A percentile compares a stretch with the other conserved stretches of the same genome.
Evolutionary conservation across 2,329 filamentous ascomycete genomes (phyloP).

Genomic region (Colletotrichum trifolii): DNA sequence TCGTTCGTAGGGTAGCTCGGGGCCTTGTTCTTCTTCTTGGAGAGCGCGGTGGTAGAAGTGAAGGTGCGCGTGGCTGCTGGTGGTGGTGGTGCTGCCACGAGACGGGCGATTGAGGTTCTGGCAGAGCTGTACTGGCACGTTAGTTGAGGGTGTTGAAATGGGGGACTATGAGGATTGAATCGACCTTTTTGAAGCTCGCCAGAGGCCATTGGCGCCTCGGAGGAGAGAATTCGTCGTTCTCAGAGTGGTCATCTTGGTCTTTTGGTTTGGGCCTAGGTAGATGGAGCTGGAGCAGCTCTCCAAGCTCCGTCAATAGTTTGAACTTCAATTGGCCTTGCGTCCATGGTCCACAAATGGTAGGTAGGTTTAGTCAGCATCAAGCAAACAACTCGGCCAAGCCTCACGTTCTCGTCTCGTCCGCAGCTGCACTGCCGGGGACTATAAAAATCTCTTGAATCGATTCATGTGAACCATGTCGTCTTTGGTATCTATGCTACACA

Average conservation of each 20-base stretch:
- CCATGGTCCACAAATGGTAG: too few species aligned
- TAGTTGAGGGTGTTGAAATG: neutral
- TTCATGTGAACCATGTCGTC: too few species aligned
- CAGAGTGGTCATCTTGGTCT: conserved; percentile 10
- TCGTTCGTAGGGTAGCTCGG: conserved; percentile 37
- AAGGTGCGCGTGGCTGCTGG: conserved; percentile 42
- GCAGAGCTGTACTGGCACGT: conserved; percentile 4
- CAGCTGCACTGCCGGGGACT: too few species aligned
- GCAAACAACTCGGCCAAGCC: too few species aligned
- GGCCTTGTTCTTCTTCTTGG: conserved; percentile 53
- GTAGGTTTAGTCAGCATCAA: too few species aligned
- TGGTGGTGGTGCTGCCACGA: conserved; percentile 14
- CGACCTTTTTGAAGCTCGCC: conserved; percentile 20
- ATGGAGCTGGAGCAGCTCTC: too few species aligned
- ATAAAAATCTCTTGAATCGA: too few species aligned
- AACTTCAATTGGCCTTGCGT: too few species aligned
- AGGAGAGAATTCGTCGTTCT: conserved; percentile 17
- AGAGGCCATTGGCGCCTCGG: conserved; percentile 31
- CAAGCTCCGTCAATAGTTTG: too few species aligned
- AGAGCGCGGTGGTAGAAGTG: conserved; percentile 40
- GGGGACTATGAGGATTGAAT: too few species aligned
- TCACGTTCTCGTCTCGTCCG: too few species aligned
- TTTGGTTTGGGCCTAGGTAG: neutral
- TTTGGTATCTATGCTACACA: conserved; percentile 15
- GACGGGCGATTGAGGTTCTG: conserved; percentile 8